These are phyloP conservation scores for Wickerhamomyces sp. DNA, from an alignment of 1,139 yeast species.

Conservation along the genomic window DNA sequence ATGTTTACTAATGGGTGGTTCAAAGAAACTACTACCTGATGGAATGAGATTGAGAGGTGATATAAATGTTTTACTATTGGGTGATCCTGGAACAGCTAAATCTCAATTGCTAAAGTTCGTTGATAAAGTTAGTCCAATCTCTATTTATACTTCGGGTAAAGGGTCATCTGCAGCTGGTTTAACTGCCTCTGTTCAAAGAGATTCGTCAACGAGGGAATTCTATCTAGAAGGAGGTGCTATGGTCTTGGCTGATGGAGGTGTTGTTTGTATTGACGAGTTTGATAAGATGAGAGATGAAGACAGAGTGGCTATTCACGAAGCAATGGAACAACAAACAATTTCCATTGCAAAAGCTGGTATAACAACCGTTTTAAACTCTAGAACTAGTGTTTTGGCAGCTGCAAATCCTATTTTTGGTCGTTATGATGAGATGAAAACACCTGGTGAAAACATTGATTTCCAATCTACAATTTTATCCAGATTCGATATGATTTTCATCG, in stretches of 20 bases:
- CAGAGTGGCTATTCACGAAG: slow-evolving; percentile 98
- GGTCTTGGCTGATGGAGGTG: slow-evolving; percentile 99
- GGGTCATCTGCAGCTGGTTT: slow-evolving; percentile 99
- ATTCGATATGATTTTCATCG: slow-evolving; percentile 97
- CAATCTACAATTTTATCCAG: slow-evolving; percentile 95
- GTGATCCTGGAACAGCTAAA: slow-evolving; percentile 99
- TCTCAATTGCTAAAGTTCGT: slow-evolving; percentile 93
- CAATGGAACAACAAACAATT: slow-evolving; percentile 99
- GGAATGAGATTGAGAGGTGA: slow-evolving; percentile 98
- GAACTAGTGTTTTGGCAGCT: slow-evolving; percentile 96
- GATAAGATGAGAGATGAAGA: slow-evolving; percentile 99
- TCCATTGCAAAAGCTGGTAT: slow-evolving; percentile 99
- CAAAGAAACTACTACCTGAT: slow-evolving; percentile 88
- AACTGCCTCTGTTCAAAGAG: slow-evolving; percentile 96
- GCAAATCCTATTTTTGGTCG: slow-evolving; percentile 97
- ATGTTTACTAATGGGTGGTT: slow-evolving; percentile 91
- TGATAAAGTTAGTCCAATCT: slow-evolving; percentile 90
- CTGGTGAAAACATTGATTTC: slow-evolving; percentile 97
- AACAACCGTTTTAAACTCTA: slow-evolving; percentile 89
- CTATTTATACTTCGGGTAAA: slow-evolving; percentile 96
- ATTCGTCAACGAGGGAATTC: slow-evolving; percentile 81
- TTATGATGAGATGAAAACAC: slow-evolving; percentile 91
- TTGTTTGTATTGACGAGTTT: slow-evolving; percentile 97
- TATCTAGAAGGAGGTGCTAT: slow-evolving; percentile 98
- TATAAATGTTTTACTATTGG: slow-evolving; percentile 84